These are phyloP conservation scores for Neurospora sp. DNA, from an alignment of 2,329 filamentous ascomycete genomes.

Conservation along the genomic window DNA sequence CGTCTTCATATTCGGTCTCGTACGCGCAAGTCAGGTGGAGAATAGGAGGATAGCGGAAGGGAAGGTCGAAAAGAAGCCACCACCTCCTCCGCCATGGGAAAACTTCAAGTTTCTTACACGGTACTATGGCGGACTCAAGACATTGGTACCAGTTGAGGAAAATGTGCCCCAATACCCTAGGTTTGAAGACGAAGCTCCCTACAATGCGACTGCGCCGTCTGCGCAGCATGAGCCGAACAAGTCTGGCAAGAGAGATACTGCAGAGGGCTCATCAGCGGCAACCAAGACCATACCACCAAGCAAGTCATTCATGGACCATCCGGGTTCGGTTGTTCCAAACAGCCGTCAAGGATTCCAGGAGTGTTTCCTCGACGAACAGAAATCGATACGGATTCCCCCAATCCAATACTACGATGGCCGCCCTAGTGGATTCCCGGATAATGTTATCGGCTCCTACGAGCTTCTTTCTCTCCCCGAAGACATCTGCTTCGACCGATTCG, in stretches of 20 bases:
- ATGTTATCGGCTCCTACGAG: slow-evolving; percentile 79
- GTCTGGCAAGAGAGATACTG: slow-evolving; percentile 10
- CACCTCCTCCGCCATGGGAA: slow-evolving; percentile 64
- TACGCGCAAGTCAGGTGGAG: slow-evolving; percentile 63
- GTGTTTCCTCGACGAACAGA: slow-evolving; percentile 67
- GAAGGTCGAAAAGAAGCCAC: slow-evolving; percentile 47
- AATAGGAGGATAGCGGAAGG: slow-evolving; percentile 51
- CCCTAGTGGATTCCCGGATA: slow-evolving; percentile 73
- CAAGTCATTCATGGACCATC: slow-evolving; percentile 41
- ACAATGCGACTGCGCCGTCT: slow-evolving; percentile 21
- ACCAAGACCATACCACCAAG: slow-evolving; percentile 33
- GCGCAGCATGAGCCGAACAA: slow-evolving; percentile 6
- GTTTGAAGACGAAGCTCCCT: slow-evolving; percentile 47
- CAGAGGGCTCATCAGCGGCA: slow-evolving; percentile 21
- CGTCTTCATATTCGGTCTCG: slow-evolving; percentile 66
- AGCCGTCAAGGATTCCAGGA: slow-evolving; percentile 49
- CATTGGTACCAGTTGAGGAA: slow-evolving; percentile 52
- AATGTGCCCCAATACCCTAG: slow-evolving; percentile 77
- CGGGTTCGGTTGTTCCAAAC: slow-evolving; percentile 26
- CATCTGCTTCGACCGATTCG: slow-evolving; percentile 88
- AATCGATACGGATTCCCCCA: slow-evolving; percentile 56
- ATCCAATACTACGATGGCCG: slow-evolving; percentile 69
- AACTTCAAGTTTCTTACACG: slow-evolving; percentile 74
- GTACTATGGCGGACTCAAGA: slow-evolving; percentile 82
- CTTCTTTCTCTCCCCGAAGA: slow-evolving; percentile 70